These are phyloP conservation scores for Coemansia furcata DNA, from an alignment of 192 early-diverging fungal genomes.

Conservation along the genomic window DNA sequence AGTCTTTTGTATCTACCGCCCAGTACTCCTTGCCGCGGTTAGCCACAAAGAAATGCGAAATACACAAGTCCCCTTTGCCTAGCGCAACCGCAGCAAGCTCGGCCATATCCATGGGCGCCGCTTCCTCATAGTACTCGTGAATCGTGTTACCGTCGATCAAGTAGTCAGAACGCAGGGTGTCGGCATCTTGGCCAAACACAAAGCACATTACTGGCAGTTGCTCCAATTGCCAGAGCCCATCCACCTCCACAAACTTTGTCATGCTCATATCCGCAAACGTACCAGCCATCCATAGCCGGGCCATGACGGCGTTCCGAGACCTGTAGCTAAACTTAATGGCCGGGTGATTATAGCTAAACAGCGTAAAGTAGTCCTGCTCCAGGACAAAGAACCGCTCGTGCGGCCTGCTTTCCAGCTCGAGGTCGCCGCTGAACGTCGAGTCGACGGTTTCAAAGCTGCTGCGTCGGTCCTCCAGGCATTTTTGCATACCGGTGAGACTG, in stretches of 20 bases:
- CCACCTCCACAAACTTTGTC: neutral
- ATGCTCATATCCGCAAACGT: neutral
- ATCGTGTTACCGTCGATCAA: neutral
- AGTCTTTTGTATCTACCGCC: neutral
- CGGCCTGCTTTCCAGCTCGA: neutral
- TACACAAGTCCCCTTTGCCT: neutral
- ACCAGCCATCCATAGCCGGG: neutral
- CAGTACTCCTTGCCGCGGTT: neutral
- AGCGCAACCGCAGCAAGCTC: neutral
- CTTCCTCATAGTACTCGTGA: neutral
- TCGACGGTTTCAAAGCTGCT: neutral
- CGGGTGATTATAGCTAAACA: neutral
- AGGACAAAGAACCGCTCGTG: neutral
- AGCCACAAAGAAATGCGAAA: neutral
- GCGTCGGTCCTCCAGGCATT: neutral
- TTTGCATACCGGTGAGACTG: neutral
- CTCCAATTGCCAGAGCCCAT: neutral
- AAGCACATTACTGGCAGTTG: neutral
- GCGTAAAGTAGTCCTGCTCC: neutral
- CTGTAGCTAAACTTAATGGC: slow-evolving; percentile 4
- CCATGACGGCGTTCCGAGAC: neutral
- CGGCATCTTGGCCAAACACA: neutral
- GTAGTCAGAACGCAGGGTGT: neutral
- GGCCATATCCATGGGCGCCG: neutral
- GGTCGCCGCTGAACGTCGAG: neutral